Evolutionary conservation across 2,329 filamentous ascomycete genomes (phyloP).

Genomic region (Ophiobolus disseminans): DNA sequence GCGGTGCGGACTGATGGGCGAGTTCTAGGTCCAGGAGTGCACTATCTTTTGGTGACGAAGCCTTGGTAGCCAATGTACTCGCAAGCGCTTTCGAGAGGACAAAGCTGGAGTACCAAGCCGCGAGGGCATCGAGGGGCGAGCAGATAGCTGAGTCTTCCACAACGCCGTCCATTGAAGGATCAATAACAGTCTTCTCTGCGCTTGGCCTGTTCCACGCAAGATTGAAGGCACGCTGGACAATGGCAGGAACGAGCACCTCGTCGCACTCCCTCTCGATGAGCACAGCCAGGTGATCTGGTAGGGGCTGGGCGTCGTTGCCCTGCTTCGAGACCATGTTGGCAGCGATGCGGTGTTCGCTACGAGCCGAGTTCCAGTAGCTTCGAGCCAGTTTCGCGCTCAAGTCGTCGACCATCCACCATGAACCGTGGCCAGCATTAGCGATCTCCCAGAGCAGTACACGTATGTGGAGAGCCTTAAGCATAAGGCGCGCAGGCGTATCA

Average conservation of each 20-base stretch:
- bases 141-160: conserved; percentile 85
- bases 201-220: conserved; percentile 86
- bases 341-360: conserved; percentile 63
- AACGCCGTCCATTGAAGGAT: conserved; percentile 80
- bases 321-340: conserved; percentile 41
- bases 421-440: conserved; percentile 69
- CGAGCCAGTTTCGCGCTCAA: conserved; percentile 76
- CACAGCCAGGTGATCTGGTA: conserved; percentile 77
- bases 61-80: conserved; percentile 65
- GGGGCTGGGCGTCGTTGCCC: conserved; percentile 65
- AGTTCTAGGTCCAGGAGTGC: conserved; percentile 67
- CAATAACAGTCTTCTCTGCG: conserved; percentile 68
- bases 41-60: conserved; percentile 51
- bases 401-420: conserved; percentile 69
- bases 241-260: conserved; percentile 76
- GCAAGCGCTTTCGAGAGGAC: conserved; percentile 74
- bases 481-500: conserved; percentile 79
- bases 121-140: conserved; percentile 86
- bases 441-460: conserved; percentile 86
- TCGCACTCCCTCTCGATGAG: conserved; percentile 83
- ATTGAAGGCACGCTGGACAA: conserved; percentile 87
- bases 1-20: conserved; percentile 76
- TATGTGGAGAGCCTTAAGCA: conserved; percentile 91
- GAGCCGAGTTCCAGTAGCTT: conserved; percentile 81
- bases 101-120: conserved; percentile 87